Conservation (phyloP, 2,329 filamentous ascomycete species). For the Claviceps fusiformis region DNA sequence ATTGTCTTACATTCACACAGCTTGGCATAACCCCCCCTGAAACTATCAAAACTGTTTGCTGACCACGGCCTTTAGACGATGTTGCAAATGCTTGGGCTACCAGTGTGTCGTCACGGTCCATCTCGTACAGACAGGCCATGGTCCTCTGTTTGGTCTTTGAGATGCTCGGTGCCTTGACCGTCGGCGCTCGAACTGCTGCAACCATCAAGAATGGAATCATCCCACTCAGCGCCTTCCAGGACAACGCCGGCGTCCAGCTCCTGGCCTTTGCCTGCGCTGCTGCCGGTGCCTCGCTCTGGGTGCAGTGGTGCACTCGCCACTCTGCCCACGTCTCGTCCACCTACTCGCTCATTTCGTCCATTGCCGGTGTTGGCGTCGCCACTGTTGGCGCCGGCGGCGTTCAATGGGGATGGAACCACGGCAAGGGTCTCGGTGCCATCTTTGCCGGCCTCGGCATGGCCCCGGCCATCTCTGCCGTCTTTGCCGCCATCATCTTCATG, state of each 20-base stretch:
- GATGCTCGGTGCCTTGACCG: slow-evolving; percentile 50
- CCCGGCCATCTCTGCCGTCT: slow-evolving; percentile 47
- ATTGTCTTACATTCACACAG: no score
- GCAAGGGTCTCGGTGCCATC: slow-evolving; percentile 55
- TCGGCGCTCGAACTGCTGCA: slow-evolving; percentile 55
- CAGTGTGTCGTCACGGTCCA: slow-evolving; percentile 40
- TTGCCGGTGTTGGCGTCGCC: slow-evolving; percentile 57
- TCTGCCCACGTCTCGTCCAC: slow-evolving; percentile 62
- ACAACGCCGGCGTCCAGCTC: slow-evolving; percentile 52
- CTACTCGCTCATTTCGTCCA: slow-evolving; percentile 55
- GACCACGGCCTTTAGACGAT: slow-evolving; percentile 42
- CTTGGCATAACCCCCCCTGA: not conserved
- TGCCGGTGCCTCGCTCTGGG: slow-evolving; percentile 55
- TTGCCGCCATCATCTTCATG: slow-evolving; percentile 53
- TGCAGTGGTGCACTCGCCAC: slow-evolving; percentile 68
- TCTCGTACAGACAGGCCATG: slow-evolving; percentile 56
- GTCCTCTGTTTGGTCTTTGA: slow-evolving; percentile 53
- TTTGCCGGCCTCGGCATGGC: slow-evolving; percentile 57
- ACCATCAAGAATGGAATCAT: slow-evolving; percentile 75
- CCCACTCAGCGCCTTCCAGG: slow-evolving; percentile 41
- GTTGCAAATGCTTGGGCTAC: slow-evolving; percentile 76
- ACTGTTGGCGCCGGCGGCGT: slow-evolving; percentile 47
- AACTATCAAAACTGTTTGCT: slow-evolving; percentile 2
- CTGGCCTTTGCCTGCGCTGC: slow-evolving; percentile 52
- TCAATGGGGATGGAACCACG: slow-evolving; percentile 53